These are phyloP conservation scores for Phytophthora fragariae DNA, from an alignment of 352 stramenopile species.

Conservation along the genomic window DNA sequence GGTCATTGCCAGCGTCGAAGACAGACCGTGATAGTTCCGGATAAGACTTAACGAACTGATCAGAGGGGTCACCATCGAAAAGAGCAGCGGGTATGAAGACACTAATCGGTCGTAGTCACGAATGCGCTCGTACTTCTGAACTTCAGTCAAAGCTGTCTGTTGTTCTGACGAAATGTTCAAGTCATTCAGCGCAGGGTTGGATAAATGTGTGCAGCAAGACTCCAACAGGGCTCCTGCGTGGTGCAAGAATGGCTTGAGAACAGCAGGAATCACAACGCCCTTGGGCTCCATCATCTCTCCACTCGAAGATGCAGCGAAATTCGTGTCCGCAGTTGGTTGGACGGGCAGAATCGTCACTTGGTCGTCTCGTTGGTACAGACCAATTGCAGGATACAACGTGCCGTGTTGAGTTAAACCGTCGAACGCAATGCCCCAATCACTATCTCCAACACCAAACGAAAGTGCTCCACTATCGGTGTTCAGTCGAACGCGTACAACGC, in stretches of 20 bases:
- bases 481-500: conserved; percentile 79
- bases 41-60: conserved; percentile 71
- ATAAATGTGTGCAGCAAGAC: conserved; percentile 59
- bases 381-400: conserved; percentile 89
- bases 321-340: conserved; percentile 47
- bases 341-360: conserved; percentile 88
- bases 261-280: conserved; percentile 61
- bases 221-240: conserved; percentile 69
- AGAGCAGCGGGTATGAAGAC: conserved; percentile 58
- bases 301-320: conserved; percentile 31
- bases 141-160: conserved; percentile 17
- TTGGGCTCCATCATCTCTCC: conserved; percentile 43
- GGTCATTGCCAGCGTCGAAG: conserved; percentile 72
- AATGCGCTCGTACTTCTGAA: conserved; percentile 25
- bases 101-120: conserved; percentile 47
- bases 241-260: conserved; percentile 83
- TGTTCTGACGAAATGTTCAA: conserved; percentile 35
- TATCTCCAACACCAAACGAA: conserved; percentile 89
- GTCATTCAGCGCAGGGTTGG: conserved; percentile 36
- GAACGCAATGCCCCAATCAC: conserved; percentile 90
- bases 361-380: conserved; percentile 90
- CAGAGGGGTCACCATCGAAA: conserved; percentile 69
- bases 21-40: conserved; percentile 74
- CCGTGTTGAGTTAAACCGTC: conserved; percentile 89
- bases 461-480: conserved; percentile 90